Evolutionary conservation across 2,329 filamentous ascomycete species (phyloP), one percentile per base, ranked within the genome.

Genomic region (Colletotrichum sp.): DNA sequence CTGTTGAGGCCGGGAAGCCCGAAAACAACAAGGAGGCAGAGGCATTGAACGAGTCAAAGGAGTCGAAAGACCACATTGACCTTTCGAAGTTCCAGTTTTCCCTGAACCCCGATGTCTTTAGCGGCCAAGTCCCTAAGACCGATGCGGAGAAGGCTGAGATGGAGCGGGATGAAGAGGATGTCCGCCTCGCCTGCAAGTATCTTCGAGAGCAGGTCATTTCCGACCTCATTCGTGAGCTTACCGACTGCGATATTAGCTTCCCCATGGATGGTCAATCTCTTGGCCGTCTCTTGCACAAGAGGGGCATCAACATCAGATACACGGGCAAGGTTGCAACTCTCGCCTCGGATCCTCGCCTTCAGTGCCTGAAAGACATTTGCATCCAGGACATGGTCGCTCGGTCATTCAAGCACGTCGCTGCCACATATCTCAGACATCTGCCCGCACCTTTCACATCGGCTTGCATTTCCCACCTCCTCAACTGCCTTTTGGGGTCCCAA

Each of bases 191-290:
- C 34, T 97, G 96, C 86, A 89, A 92, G 69, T 96, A 94, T 84
- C 89, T 99, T 66, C 92, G 92, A 10, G 89, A 92, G 10, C 93
- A 94, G 76, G 92, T 95, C 71, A 94, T 99, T 78, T 96, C 96
- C n/a, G 92, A 94, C 72, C 89, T 99, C 73, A 86, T 99, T 74
- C 93, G 94, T 77, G 96, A 99, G 81, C 91, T 99, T 74, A 94
- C 94, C 82, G 95, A 98, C 79, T 96, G 95, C 8, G 96, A 99
- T 79, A 94, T 98, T 79, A 97, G 96, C 81, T 99, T 99, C 88
- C 97, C 97, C 15, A 98, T 99, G 95, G 98, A 99, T 81, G 97
- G 97, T n/a, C 92, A 94, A 81, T 98, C 96, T 24, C 89, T 99
- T 74, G 95, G 94, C 80, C 93, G 93, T 78, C 91, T 98, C 67